A percentile compares a stretch with the other conserved stretches of the same genome.
phyloP scores from a whole-genome alignment of 2,329 filamentous ascomycete species.

The Kalaharituber pfeilii region DNA sequence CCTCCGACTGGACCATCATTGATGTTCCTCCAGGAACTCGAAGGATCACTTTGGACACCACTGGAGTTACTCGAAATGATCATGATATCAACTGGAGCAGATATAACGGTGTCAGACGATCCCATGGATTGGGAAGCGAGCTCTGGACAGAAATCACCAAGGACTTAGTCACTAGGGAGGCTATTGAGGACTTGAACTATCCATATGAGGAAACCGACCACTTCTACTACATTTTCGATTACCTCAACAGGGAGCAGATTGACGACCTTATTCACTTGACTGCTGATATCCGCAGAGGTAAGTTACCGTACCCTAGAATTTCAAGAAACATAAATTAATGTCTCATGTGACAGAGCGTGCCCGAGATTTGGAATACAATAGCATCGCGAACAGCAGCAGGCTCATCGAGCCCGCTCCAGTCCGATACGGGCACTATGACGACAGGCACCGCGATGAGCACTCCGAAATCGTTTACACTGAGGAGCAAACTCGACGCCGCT shows the following conservation, averaged over 20 bases:
- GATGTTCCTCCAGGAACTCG: conserved; percentile 73
- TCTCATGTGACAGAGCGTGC: conserved; percentile 12
- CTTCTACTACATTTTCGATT: conserved; percentile 87
- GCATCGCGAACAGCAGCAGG: conserved; percentile 7
- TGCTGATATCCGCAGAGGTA: conserved; percentile 55
- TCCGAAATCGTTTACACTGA: conserved; percentile 4
- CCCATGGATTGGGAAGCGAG: conserved; percentile 38
- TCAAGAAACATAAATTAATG: conserved; percentile 5
- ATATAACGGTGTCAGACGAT: conserved; percentile 59
- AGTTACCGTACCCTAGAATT: conserved; percentile 27
- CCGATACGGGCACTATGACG: not conserved
- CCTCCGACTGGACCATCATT: conserved; percentile 51
- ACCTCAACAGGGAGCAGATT: conserved; percentile 71
- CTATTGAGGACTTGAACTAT: conserved; percentile 69
- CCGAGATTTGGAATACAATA: conserved; percentile 17
- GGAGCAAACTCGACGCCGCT: conserved; percentile 1
- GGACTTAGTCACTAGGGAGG: conserved; percentile 71
- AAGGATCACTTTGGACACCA: conserved; percentile 60
- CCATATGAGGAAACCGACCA: conserved; percentile 76
- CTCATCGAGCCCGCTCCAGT: not conserved
- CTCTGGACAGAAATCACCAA: conserved; percentile 98
- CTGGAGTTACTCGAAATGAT: conserved; percentile 28
- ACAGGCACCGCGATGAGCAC: conserved; percentile 1
- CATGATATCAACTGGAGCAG: conserved; percentile 64
- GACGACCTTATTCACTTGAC: conserved; percentile 66